A percentile compares a stretch with the other conserved stretches of the same genome.
Evolutionary conservation across 1,284 basidiomycete genomes (phyloP).

Genomic region (Cerioporus squamosus): DNA sequence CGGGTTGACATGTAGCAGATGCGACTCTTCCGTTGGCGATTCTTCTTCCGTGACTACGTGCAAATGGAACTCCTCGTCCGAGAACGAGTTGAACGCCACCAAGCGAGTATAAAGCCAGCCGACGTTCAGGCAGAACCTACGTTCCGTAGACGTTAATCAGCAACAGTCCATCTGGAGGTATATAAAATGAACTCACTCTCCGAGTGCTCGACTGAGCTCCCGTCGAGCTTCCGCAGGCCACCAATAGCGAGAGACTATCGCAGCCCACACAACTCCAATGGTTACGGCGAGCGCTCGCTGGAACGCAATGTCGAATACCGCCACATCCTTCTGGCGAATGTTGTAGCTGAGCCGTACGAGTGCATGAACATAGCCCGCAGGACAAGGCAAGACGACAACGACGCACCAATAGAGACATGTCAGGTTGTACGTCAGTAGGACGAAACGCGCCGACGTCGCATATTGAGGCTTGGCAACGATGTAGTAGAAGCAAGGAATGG

Average conservation of each 20-base stretch:
- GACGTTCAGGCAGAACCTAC: constrained; percentile 79
- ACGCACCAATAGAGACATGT: constrained; percentile 86
- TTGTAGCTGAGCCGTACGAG: constrained; percentile 72
- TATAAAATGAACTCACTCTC: constrained; percentile 69
- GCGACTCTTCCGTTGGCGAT: constrained; percentile 39
- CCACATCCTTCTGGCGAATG: constrained; percentile 68
- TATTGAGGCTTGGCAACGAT: constrained; percentile 84
- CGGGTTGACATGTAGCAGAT: constrained; percentile 42
- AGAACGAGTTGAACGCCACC: constrained; percentile 76
- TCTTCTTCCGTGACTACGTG: constrained; percentile 31
- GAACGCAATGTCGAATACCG: constrained; percentile 75
- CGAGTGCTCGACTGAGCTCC: constrained; percentile 83
- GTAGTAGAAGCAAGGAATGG: constrained; percentile 92
- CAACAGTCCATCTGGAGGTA: not conserved
- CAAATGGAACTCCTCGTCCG: constrained; percentile 24
- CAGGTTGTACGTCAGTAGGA: constrained; percentile 90
- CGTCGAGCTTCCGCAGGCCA: constrained; percentile 94
- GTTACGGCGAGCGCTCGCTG: constrained; percentile 85
- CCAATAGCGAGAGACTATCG: constrained; percentile 86
- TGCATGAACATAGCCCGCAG: not conserved
- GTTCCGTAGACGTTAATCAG: not conserved
- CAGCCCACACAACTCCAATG: constrained; percentile 88
- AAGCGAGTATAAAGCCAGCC: constrained; percentile 86
- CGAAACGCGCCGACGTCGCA: constrained; percentile 83
- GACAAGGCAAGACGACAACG: not conserved